phyloP scores from a whole-genome alignment of 2,329 filamentous ascomycete genomes.

The Penicillium sp. region DNA sequence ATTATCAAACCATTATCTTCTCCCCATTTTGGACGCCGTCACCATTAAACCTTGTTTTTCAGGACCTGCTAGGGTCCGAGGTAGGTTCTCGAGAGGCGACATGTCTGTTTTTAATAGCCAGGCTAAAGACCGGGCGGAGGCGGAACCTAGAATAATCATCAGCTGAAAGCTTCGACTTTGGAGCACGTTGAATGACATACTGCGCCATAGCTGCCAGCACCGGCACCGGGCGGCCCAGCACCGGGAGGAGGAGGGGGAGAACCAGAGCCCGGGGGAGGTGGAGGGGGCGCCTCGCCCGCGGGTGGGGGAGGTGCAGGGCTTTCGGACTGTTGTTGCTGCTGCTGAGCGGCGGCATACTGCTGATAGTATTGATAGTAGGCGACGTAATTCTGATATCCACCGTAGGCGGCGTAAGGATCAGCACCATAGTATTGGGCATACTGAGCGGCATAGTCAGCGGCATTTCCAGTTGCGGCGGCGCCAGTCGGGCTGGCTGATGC shows the following conservation, averaged over 20 bases:
- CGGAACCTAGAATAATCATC: neutral
- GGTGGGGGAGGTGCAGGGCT: constrained; percentile 54
- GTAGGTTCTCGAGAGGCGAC: neutral
- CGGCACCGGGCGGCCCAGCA: constrained; percentile 31
- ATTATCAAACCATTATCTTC: neutral
- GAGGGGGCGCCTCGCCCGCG: constrained; percentile 53
- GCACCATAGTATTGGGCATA: constrained; percentile 80
- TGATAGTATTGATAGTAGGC: constrained; percentile 68
- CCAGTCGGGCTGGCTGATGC: constrained; percentile 46
- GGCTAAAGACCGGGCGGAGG: neutral
- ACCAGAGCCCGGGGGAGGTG: constrained; percentile 61
- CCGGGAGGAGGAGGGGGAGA: constrained; percentile 58
- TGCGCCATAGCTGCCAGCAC: constrained; percentile 57
- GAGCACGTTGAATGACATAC: constrained; percentile 48
- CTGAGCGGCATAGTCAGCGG: constrained; percentile 71
- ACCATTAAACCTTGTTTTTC: neutral
- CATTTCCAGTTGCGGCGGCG: constrained; percentile 33
- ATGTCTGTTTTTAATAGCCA: neutral
- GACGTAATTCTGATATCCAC: constrained; percentile 74
- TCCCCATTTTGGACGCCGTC: neutral
- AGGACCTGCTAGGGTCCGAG: neutral
- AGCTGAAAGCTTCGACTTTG: neutral
- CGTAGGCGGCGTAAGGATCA: constrained; percentile 88
- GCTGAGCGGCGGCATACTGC: constrained; percentile 53
- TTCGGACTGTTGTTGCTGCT: constrained; percentile 43